Evolutionary conservation across 192 early-diverging fungal genomes (phyloP), one percentile per base, ranked within the genome.

Genomic region (Endogone sp.): DNA sequence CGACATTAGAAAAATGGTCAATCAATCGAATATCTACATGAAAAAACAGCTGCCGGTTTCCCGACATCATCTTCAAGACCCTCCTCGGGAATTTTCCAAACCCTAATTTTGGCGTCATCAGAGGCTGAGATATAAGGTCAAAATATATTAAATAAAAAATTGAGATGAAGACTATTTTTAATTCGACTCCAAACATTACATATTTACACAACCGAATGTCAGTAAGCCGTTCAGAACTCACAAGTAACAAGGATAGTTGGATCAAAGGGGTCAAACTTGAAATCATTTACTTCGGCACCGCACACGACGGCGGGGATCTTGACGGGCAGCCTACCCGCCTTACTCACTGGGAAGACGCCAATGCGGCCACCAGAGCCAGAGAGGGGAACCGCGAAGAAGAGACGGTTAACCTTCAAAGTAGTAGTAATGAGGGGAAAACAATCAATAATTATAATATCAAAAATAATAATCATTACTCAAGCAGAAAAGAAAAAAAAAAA

Each of bases 321-420:
- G 25, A 64, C 67, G 4, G 89, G 86, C 8, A 92, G 63, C 24
- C 95, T 84, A 8, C 93, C 94, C 8, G 88, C 84, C n/a, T 83
- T 83, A 59, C 82, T 73, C 2, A 80, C 73, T n/a, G 85, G 79
- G 65, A 90, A 77, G 25, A 95, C 80, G 2, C 82, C 91, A 58
- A 97, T 65, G 65, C 92, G 83, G 22, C 95, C 95, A 24, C 95
- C 95, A 29, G 87, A 79, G 23, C 94, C 95, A 20, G 79, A 67
- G 49, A 93, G 77, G 16, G 92, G 85, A 24, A 94, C 81, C 0
- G 92, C 91, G 56, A 95, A 73, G 32, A 84, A 91, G 65, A 76
- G 83, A 57, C 65, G 29, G 58, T 86, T 91, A 1, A 78, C 80
- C 77, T 87, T 66, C 24, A 71, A 55, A 2, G 71, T 37, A 28